These are phyloP conservation scores for thale cress (Arabidopsis thaliana) DNA, from an alignment of 345 rosid genomes.

Conservation along the genomic window TAIR10.1 NC_003076.8:24240501-24241000, in stretches of 20 bases:
- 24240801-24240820: slow-evolving; percentile 42
- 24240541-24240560: background rate
- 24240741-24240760: background rate
- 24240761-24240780: slow-evolving; percentile 8
- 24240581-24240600: background rate
- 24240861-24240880: background rate
- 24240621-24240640: background rate
- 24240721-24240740: background rate
- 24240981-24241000: slow-evolving; percentile 18
- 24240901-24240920: slow-evolving; percentile 15
- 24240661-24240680: background rate
- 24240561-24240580: background rate
- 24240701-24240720: background rate
- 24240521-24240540: background rate
- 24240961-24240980: slow-evolving; percentile 39
- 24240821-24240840: slow-evolving; percentile 44
- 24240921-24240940: slow-evolving; percentile 28
- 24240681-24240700: background rate
- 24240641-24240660: background rate
- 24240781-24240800: slow-evolving; percentile 40
- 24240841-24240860: slow-evolving; percentile 16
- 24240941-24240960: slow-evolving; percentile 44
- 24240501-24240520: background rate
- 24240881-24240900: slow-evolving; percentile 22
- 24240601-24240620: background rate